Evolutionary conservation across 2,329 filamentous ascomycete species (phyloP), one percentile per base, ranked within the genome.

Genomic region (Botrytis medusae): DNA sequence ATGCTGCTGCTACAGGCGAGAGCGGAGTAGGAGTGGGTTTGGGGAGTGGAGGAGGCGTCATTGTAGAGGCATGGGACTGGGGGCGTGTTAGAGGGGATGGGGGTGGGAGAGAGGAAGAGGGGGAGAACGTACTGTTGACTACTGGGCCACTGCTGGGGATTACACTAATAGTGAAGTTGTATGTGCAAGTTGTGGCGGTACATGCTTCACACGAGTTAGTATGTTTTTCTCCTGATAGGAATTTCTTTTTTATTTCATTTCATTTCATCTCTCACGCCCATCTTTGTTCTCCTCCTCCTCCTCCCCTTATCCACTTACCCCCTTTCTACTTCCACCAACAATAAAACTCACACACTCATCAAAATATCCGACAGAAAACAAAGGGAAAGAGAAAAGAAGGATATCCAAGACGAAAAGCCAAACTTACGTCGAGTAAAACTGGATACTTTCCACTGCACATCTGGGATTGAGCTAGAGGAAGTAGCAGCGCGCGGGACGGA

Each of bases 371-470:
- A 16, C 2, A 22, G 10, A 40, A 61, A 37, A 37, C 37, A 37
- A 37, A 37, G 37, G 9, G 37, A 9, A 9, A 37, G 37, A 37
- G 37, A 9, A 37, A 37, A 9, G 9, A 37, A 37, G 9, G 37
- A 37, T 37, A 37, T 37, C 8, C 37, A 37, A 37, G 7, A 37
- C 8, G 37, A 37, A 42, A 51, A 69, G 25, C 16, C 7, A 48
- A 10, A 71, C 46, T 18, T n/a, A 76, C 74, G 34, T 61, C 75
- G 72, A 51, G 70, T 73, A 22, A 76, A 74, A 42, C 60, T 42
- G 4, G 54, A 62, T 12, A 75, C 63, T 20, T 65, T 74, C 75
- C 75, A 76, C 18, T 42, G 32, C 25, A 65, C 48, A 42, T 51
- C 46, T 1, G 63, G 57, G 16, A 74, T 48, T 6, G 34, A 44